Base-by-base conservation (phyloP, 2,329 filamentous ascomycete species). In the Lachnellula cervina region DNA sequence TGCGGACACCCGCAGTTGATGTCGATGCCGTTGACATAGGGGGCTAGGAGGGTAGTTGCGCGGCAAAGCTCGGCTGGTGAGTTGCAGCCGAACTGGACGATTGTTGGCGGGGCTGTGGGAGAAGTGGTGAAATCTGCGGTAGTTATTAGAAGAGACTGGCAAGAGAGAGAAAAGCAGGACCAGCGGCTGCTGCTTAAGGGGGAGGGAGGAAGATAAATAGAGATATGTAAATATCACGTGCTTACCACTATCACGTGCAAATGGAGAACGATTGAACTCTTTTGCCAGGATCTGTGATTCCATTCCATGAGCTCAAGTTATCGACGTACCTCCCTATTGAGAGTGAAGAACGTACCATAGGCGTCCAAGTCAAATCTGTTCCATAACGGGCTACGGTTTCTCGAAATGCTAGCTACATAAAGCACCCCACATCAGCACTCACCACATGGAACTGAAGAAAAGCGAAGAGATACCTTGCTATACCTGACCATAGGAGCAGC, bases 1-100 rank as follows among this genome's bases (percentile, higher is more conserved):
- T 89, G 86, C 7, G 86, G 86, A 65, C 86, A 89, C 11, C 86
- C 86, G 69, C 86, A 89, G 72, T 89, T 89, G 42, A 89, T 74
- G 64, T 89, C 84, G 3, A 89, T 78, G 59, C 86, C 86, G 63
- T 79, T 79, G 51, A 82, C 80, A 66, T 74, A 82, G 2, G 85
- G 84, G 0, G 78, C 80, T 2, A 83, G 81, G 48, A 89, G 77
- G 21, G 79, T 75, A 0, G 84, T 79, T 11, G 86, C 84, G 32
- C 84, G 78, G 14, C 81, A 76, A 45, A 89, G 76, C 67, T 89
- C 86, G 3, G 76, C 65, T 6, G 84, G 77, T 4, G 76, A 77
- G 63, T 82, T 86, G 60, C 82, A 78, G 47, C 85, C 86, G 64
- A 89, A 88, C 67, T 89, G 86, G 37, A 83, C 78, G 51, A 89